Percentiles rank a stretch among this genome's conserved stretches.
These are phyloP conservation scores for Nakazawaea siamensis DNA, from an alignment of 805 yeast genomes.

Conservation along the genomic window DNA sequence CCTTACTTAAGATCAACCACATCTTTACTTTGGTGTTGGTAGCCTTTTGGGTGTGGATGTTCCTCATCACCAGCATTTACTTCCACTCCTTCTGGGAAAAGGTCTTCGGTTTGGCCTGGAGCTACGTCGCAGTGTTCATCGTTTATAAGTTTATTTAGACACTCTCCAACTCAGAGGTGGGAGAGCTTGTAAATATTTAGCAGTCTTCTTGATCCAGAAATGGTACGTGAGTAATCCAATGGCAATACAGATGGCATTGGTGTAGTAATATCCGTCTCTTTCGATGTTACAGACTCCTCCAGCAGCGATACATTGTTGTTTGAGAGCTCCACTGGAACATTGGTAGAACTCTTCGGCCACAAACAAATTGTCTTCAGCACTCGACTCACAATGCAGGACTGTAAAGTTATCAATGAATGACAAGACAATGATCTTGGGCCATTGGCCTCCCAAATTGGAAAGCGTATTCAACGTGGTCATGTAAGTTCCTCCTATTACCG, in stretches of 20 bases:
- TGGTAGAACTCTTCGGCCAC: slow-evolving; percentile 18
- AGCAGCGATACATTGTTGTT: slow-evolving; percentile 37
- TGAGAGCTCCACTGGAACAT: slow-evolving; percentile 25
- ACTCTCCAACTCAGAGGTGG: slow-evolving; percentile 78
- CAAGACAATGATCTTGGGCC: slow-evolving; percentile 87
- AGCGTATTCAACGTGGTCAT: slow-evolving; percentile 94
- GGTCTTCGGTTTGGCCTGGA: slow-evolving; percentile 58
- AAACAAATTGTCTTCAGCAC: slow-evolving; percentile 15
- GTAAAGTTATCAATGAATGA: slow-evolving; percentile 77
- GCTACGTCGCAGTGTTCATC: slow-evolving; percentile 39
- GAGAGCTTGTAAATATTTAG: slow-evolving; percentile 56
- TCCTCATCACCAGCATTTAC: slow-evolving; percentile 72
- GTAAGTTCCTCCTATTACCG: slow-evolving; percentile 93
- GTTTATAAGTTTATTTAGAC: slow-evolving; percentile 26
- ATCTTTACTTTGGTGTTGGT: slow-evolving; percentile 19
- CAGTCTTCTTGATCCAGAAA: slow-evolving; percentile 57
- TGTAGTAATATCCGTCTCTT: slow-evolving; percentile 78
- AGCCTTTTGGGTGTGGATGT: slow-evolving; percentile 77
- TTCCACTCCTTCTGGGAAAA: slow-evolving; percentile 81
- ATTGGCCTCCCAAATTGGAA: slow-evolving; percentile 91
- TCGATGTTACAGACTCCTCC: slow-evolving; percentile 50
- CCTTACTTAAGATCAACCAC: slow-evolving; percentile 1
- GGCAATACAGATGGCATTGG: slow-evolving; percentile 63
- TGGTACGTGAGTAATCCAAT: slow-evolving; percentile 60
- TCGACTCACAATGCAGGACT: slow-evolving; percentile 42